phyloP scores from a whole-genome alignment of 108 stramenopile species.

The Skeletonema grethae region DNA sequence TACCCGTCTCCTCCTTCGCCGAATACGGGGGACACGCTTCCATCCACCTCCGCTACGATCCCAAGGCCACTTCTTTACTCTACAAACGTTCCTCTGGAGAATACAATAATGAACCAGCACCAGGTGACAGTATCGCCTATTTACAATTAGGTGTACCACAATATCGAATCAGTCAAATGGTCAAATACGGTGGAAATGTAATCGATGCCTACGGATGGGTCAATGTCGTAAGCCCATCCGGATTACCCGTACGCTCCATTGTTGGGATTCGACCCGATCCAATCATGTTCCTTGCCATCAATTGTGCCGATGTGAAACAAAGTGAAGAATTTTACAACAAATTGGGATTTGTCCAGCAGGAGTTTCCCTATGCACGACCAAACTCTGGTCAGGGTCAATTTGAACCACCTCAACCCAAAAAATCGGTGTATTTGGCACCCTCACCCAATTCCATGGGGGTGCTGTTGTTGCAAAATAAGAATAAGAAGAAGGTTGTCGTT shows the following conservation, averaged over 20 bases:
- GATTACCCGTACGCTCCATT: constrained; percentile 80
- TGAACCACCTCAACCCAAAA: constrained; percentile 79
- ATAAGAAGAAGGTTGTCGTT: constrained; percentile 45
- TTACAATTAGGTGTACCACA: constrained; percentile 81
- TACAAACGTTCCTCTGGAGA: constrained; percentile 60
- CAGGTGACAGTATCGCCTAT: constrained; percentile 82
- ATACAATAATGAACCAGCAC: constrained; percentile 56
- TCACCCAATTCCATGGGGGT: constrained; percentile 85
- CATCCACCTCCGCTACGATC: constrained; percentile 75
- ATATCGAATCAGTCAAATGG: constrained; percentile 85
- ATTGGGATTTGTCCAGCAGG: constrained; percentile 77
- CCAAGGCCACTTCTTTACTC: constrained; percentile 38
- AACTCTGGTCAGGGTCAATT: constrained; percentile 77
- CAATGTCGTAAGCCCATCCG: constrained; percentile 78
- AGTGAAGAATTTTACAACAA: constrained; percentile 70
- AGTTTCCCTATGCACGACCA: constrained; percentile 78
- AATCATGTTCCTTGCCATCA: constrained; percentile 86
- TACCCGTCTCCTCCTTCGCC: constrained; percentile 77
- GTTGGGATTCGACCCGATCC: constrained; percentile 84
- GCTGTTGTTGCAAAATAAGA: constrained; percentile 64
- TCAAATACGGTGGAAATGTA: constrained; percentile 75
- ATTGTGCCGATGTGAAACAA: constrained; percentile 65
- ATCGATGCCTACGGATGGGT: constrained; percentile 84
- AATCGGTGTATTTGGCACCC: constrained; percentile 75
- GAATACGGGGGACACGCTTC: constrained; percentile 86